Evolutionary conservation across 148 eudicot genomes (phyloP), one percentile per base, ranked within the genome.

Genomic region (Cornus suecica): DNA sequence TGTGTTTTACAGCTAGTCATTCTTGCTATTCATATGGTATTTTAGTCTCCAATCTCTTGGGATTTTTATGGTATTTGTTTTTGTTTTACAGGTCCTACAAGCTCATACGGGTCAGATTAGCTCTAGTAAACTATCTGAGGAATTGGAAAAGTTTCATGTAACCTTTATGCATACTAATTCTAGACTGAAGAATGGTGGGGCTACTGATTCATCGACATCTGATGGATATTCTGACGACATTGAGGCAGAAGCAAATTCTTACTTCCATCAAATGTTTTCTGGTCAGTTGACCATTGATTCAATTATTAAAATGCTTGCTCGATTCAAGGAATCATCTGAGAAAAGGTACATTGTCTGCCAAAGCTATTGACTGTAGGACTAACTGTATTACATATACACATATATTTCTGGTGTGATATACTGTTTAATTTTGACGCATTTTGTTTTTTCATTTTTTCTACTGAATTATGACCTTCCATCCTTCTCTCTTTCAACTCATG

Each of bases 191-290:
- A 89, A 72, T 87, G 86, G 81, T 69, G 89, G 86, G 26, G 82
- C 80, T 75, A 73, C 71, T 68, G 94, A 90, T 74, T 80, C 89
- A 28, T 69, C 88, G 11, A 79, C 86, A 23, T 65, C 91, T 67
- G 88, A 82, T 80, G 84, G 80, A 67, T 83, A 84, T 83, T 83
- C 84, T 25, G 97, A 89, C 27, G 99, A 88, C 73, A 84, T 91
- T 56, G 99, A 95, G 84, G 67, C 83, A 48, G 99, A 92, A 86
- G 92, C 96, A 64, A 95, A 95, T 83, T 86, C 88, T 31, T 91
- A 91, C 74, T 93, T 92, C 84, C 94, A 93, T 75, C 83, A 87
- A 82, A 91, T 95, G 97, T 95, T 95, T 87, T 85, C 97, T 75
- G 94, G 87, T 69, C 81, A 88, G 70, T 74, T 91, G 81, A 52